Base-by-base conservation (phyloP, 495 filamentous ascomycete species). In the Pseudoneurospora amorphoporcata region DNA sequence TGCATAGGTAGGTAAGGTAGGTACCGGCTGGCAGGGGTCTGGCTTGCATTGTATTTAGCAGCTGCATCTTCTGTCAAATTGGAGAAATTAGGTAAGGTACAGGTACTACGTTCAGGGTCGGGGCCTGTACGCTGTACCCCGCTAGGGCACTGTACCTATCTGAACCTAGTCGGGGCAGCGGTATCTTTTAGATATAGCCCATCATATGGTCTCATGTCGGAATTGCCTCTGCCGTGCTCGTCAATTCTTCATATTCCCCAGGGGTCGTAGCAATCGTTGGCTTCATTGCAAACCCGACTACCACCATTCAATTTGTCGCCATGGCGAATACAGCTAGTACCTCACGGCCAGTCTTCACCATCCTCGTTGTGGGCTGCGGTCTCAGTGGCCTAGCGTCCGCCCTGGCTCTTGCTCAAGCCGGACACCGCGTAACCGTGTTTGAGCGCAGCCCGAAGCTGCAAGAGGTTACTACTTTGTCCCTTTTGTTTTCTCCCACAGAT, bases 301-400 rank as follows among this genome's bases (percentile, higher is more conserved):
- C 65, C 65, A 6, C 16, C 38, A n/a, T n/a, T n/a, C n/a, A 68
- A 68, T 17, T 68, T 68, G 65, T 68, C 65, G 65, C 65, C 65
- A 68, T 68, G 65, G 65, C 65, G 38, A 68, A 68, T 35, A 68
- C 65, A 68, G 65, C 23, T 68, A 68, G n/a, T 68, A 68, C 65
- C 65, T 16, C 65, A 68, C 65, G 65, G 65, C 65, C 65, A 68
- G 65, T 68, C 65, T 68, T 68, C 38, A 35, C 65, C 65, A 38
- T 71, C 23, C 69, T 71, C 16, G 41, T 92, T 8, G 80, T 90
- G n/a, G 90, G 90, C 16, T 89, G 88, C 6, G 90, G 90, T 37
- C 84, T 92, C 23, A 85, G 85, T 68, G 90, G 90, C 8, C 83
- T 92, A 19, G 85, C 84, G 10, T 84, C 88, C 0, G 90, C 90